Conservation (phyloP, 2,329 filamentous ascomycete species). For the Fusarium incarnatum region DNA sequence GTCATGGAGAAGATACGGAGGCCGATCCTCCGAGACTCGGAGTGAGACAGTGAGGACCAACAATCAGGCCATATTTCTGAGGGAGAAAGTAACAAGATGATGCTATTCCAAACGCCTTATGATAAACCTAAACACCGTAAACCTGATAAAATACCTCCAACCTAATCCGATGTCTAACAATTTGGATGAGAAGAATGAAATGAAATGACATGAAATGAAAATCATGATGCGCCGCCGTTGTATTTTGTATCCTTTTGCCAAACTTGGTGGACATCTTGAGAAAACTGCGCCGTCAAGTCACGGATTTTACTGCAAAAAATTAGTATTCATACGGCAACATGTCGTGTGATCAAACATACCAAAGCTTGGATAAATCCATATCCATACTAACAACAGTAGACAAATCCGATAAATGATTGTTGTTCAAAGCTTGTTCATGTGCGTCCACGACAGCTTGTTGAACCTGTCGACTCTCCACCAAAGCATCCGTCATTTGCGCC, state of each 20-base stretch:
- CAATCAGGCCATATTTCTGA: not conserved
- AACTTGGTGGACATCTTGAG: constrained; percentile 31
- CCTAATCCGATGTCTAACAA: not conserved
- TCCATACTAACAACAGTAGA: constrained; percentile 49
- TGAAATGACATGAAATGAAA: not conserved
- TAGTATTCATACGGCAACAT: not conserved
- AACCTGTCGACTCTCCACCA: constrained; percentile 50
- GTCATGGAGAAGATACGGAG: not conserved
- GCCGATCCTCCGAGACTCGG: not conserved
- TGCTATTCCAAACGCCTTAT: constrained; percentile 29
- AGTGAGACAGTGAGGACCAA: not conserved
- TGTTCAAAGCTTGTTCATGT: constrained; percentile 45
- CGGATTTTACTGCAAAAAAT: constrained; percentile 28
- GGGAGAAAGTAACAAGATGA: not conserved
- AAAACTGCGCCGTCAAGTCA: constrained; percentile 38
- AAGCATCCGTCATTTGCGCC: constrained; percentile 49
- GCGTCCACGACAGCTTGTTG: constrained; percentile 44
- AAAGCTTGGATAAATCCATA: constrained; percentile 41
- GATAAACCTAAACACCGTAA: not conserved
- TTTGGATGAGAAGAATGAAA: not conserved
- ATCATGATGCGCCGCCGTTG: constrained; percentile 5
- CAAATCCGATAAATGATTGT: constrained; percentile 48
- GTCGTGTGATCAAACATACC: constrained; percentile 3
- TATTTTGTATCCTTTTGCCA: constrained; percentile 20
- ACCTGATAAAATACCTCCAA: not conserved